These are phyloP conservation scores for Amanita pseudoporphyria DNA, from an alignment of 768 basidiomycete genomes.

Conservation along the genomic window DNA sequence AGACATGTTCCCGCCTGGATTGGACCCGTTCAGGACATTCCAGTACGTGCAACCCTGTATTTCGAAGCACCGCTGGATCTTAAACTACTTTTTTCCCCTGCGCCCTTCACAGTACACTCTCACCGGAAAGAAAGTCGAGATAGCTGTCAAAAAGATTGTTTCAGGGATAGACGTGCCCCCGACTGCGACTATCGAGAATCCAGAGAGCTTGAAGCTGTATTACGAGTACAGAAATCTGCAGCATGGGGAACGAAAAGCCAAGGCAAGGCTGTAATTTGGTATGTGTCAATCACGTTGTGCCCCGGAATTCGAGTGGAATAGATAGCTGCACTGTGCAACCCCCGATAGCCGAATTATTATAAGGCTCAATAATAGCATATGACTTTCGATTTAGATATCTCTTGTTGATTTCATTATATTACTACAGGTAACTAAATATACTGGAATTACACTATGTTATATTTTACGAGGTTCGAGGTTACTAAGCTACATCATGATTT, in stretches of 20 bases:
- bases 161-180: constrained; percentile 14
- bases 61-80: background rate
- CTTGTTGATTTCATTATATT: no score
- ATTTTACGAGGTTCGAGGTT: background rate
- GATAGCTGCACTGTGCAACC: background rate
- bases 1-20: constrained; percentile 70
- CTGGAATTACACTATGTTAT: background rate
- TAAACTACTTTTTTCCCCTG: background rate
- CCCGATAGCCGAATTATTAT: no score
- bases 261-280: constrained; percentile 1
- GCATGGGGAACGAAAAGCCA: background rate
- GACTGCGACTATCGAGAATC: constrained; percentile 21
- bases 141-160: constrained; percentile 26
- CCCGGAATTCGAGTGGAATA: no score
- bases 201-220: constrained; percentile 21
- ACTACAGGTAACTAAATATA: no score
- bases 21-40: constrained; percentile 56
- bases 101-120: constrained; percentile 47
- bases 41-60: constrained; percentile 33
- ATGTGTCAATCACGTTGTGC: background rate
- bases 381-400: no score
- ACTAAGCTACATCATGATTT: background rate
- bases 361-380: background rate
- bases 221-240: constrained; percentile 42
- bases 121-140: constrained; percentile 73